Percentiles rank a stretch among this genome's conserved stretches.
phyloP scores from a whole-genome alignment of 1,284 basidiomycete species.

The Heterobasidion parviporum region DNA sequence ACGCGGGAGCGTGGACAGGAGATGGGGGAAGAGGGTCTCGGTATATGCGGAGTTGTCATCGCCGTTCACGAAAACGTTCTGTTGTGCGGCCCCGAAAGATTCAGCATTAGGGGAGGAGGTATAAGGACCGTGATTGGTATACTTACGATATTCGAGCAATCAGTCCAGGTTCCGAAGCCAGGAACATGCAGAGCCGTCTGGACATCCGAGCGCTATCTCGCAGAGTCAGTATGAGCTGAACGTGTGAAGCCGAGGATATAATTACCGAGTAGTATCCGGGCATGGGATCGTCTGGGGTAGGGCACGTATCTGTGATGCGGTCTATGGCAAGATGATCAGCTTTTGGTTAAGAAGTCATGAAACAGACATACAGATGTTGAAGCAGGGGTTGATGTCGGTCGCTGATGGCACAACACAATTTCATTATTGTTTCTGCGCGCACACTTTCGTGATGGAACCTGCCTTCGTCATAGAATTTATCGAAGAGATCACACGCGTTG shows the following conservation, averaged over 20 bases:
- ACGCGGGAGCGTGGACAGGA: not conserved
- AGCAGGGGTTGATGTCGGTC: not conserved
- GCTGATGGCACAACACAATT: not conserved
- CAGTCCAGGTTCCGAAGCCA: not conserved
- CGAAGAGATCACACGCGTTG: not conserved
- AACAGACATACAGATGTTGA: not conserved
- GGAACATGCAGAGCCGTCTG: constrained; percentile 1
- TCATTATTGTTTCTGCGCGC: not conserved
- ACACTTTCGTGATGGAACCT: not conserved
- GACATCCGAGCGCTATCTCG: not conserved
- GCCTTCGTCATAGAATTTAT: not conserved
- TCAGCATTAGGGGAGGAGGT: not conserved
- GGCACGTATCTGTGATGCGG: not conserved
- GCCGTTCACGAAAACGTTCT: not conserved
- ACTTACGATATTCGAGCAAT: not conserved
- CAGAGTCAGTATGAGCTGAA: not conserved
- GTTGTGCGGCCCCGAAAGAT: not conserved
- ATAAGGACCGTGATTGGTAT: not conserved
- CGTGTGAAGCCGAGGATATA: not conserved
- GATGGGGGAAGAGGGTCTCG: not conserved
- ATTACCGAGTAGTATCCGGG: not conserved
- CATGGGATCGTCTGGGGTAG: not conserved
- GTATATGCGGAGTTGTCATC: not conserved
- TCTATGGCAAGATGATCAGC: not conserved
- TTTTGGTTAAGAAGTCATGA: not conserved